Evolutionary conservation across 164 flowering plant genomes (phyloP).

Genomic region (Vitis amurensis): DNA sequence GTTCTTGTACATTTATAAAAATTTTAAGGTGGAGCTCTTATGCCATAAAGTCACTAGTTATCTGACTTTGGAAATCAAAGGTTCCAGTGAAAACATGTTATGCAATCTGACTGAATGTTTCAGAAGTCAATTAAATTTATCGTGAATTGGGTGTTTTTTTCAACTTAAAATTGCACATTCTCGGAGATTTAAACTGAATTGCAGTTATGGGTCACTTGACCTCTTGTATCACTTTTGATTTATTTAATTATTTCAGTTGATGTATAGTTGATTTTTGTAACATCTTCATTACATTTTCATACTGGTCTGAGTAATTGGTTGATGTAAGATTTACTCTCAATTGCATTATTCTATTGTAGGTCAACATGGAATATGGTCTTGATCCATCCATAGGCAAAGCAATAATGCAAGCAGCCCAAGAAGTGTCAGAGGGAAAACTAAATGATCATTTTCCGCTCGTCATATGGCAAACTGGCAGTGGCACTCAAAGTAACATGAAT

Average conservation of each 20-base stretch:
- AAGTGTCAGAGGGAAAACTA: constrained; percentile 92
- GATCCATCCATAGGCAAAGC: constrained; percentile 95
- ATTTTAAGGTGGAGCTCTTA: no score
- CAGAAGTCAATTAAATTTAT: no score
- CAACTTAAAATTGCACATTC: no score
- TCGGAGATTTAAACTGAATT: no score
- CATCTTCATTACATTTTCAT: not conserved
- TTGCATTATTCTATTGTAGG: constrained; percentile 41
- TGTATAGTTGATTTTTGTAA: not conserved
- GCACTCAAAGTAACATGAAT: constrained; percentile 98
- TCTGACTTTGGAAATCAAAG: no score
- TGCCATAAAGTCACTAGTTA: no score
- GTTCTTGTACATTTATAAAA: no score
- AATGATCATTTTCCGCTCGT: constrained; percentile 97
- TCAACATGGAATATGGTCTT: constrained; percentile 97
- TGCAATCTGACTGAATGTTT: no score
- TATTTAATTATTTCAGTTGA: not conserved
- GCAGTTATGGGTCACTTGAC: no score
- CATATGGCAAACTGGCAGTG: constrained; percentile 99
- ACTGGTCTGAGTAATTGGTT: not conserved
- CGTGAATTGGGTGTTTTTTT: no score
- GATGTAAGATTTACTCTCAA: not conserved
- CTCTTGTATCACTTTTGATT: not conserved
- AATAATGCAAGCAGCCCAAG: constrained; percentile 95
- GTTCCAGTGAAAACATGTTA: no score